Evolutionary conservation across 2,329 filamentous ascomycete genomes (phyloP).

Genomic region (Thelonectria rubi): DNA sequence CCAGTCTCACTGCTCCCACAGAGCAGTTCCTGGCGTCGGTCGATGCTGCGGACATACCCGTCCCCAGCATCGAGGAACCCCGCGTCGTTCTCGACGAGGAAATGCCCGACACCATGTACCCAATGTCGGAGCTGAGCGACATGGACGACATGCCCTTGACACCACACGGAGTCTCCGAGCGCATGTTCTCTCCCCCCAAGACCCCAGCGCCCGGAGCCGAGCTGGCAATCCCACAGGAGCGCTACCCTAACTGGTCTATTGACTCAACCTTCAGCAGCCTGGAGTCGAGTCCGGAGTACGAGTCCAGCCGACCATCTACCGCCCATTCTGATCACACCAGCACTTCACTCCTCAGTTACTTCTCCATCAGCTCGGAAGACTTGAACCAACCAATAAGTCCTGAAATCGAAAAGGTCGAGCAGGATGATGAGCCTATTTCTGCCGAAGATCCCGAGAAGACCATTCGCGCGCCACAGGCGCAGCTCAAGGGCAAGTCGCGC

Average conservation of each 20-base stretch:
- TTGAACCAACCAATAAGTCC: constrained; percentile 61
- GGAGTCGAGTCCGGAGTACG: constrained; percentile 67
- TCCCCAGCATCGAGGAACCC: constrained; percentile 71
- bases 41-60: constrained; percentile 69
- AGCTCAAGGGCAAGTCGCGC: constrained; percentile 47
- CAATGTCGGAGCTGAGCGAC: constrained; percentile 48
- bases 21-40: constrained; percentile 74
- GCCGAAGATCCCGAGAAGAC: constrained; percentile 46
- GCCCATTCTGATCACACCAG: constrained; percentile 68
- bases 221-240: constrained; percentile 55
- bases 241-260: constrained; percentile 67
- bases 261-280: constrained; percentile 65
- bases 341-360: constrained; percentile 64
- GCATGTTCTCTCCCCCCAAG: constrained; percentile 64
- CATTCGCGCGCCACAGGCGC: constrained; percentile 38
- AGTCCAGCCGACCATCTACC: constrained; percentile 68
- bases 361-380: constrained; percentile 66
- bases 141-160: constrained; percentile 45
- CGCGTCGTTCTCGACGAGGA: constrained; percentile 55
- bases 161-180: constrained; percentile 47
- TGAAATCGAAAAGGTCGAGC: constrained; percentile 47
- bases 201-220: constrained; percentile 63
- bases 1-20: constrained; percentile 65
- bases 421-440: constrained; percentile 38
- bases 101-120: constrained; percentile 51